phyloP scores from a whole-genome alignment of 129 eudicot species.

The Erigeron canadensis region DNA sequence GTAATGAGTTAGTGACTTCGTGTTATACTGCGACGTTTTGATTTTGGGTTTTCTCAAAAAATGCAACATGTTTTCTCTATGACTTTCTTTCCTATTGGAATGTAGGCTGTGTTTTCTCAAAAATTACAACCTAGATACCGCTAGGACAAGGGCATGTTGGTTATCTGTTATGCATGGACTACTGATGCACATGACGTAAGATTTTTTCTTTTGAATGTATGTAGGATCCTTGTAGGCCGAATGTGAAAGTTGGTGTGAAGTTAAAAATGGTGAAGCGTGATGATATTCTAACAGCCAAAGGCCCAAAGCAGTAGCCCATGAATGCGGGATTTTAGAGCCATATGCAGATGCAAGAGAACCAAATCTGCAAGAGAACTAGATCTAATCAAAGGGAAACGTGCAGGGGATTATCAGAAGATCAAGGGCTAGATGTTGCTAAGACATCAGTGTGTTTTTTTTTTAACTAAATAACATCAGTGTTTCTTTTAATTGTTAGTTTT shows the following conservation, averaged over 20 bases:
- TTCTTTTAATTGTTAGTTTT: neutral
- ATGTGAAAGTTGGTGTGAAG: constrained; percentile 91
- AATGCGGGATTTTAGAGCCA: constrained; percentile 85
- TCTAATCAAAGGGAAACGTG: constrained; percentile 81
- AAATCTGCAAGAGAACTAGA: constrained; percentile 22
- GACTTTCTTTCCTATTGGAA: neutral
- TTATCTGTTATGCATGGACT: neutral
- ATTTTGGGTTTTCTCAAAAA: neutral
- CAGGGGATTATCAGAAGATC: constrained; percentile 54
- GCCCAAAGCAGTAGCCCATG: constrained; percentile 89
- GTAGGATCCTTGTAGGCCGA: constrained; percentile 96
- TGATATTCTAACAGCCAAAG: constrained; percentile 88
- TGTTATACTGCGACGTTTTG: neutral
- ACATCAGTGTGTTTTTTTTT: constrained; percentile 57
- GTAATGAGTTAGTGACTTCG: neutral
- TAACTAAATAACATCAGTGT: neutral
- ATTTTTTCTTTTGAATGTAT: neutral
- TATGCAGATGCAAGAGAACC: constrained; percentile 77
- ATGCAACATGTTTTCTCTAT: neutral
- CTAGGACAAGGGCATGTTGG: no score
- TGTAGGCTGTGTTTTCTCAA: neutral
- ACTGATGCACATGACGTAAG: neutral
- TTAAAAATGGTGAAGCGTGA: constrained; percentile 98
- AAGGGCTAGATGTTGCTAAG: constrained; percentile 55
- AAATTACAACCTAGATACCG: no score